Conservation (phyloP, 202 grass and related monocot species). For the Musa balbisiana region DNA sequence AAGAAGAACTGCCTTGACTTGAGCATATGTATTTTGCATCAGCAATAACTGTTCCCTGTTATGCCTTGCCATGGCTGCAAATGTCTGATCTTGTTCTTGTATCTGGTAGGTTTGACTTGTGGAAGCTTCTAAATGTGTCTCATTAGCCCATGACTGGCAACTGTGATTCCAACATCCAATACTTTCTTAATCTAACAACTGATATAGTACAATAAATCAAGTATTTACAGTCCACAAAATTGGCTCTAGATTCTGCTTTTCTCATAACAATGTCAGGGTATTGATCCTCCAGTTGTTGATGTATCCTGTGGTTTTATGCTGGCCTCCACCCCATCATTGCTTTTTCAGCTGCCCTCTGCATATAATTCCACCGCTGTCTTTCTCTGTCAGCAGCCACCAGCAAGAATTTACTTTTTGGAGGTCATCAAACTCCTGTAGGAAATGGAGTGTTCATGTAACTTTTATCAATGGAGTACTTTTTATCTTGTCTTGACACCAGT, state of each 20-base stretch:
- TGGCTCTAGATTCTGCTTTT: constrained; percentile 71
- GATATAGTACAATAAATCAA: constrained; percentile 85
- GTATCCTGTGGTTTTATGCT: too few relatives aligned
- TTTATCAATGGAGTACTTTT: not conserved
- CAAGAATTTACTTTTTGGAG: not conserved
- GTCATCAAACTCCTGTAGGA: not conserved
- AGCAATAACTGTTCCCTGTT: not conserved
- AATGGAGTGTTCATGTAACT: not conserved
- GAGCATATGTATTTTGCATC: too few relatives aligned
- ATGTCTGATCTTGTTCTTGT: not conserved
- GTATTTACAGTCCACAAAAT: constrained; percentile 78
- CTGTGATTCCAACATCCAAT: constrained; percentile 68
- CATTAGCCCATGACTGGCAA: constrained; percentile 52
- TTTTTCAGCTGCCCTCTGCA: too few relatives aligned
- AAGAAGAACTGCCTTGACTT: too few relatives aligned
- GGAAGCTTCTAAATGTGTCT: constrained; percentile 91
- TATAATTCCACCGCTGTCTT: not conserved
- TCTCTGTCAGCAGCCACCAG: not conserved
- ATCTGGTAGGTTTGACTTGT: constrained; percentile 72
- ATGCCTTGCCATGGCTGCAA: not conserved
- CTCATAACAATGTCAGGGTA: constrained; percentile 52
- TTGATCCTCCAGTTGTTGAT: too few relatives aligned
- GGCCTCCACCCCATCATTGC: too few relatives aligned
- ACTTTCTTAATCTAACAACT: constrained; percentile 67
- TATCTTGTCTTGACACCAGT: not conserved